Evolutionary conservation across 2,329 filamentous ascomycete genomes (phyloP).

Genomic region (Fusarium poae): DNA sequence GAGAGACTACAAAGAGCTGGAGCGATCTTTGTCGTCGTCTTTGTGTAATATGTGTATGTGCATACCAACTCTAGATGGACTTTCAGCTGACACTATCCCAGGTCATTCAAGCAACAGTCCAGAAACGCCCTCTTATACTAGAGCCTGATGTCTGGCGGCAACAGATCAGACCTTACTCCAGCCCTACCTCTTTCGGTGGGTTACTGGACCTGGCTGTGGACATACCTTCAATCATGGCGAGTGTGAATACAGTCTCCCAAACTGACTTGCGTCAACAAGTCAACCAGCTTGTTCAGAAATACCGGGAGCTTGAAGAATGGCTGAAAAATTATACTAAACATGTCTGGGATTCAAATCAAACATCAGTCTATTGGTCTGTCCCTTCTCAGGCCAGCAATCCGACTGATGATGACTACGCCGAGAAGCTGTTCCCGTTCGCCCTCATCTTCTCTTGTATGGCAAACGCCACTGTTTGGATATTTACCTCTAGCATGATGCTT

Average conservation of each 20-base stretch:
- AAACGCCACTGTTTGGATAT: background rate
- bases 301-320: background rate
- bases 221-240: background rate
- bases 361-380: constrained; percentile 1
- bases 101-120: constrained; percentile 11
- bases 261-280: no score
- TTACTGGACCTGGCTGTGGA: constrained; percentile 7
- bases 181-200: background rate
- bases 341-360: rapidly evolving
- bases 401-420: background rate
- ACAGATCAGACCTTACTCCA: background rate
- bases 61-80: rapidly evolving
- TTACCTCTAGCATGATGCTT: constrained; percentile 2
- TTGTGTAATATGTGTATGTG: constrained; percentile 14
- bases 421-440: constrained; percentile 12
- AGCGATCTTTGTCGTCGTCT: constrained; percentile 12
- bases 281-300: background rate
- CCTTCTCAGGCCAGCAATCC: constrained; percentile 11
- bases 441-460: constrained; percentile 1
- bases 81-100: background rate
- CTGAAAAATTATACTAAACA: background rate
- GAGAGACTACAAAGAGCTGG: background rate
- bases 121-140: background rate
- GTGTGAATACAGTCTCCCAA: no score
- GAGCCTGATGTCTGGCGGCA: constrained; percentile 8